Percentiles rank a stretch among this genome's conserved stretches.
Evolutionary conservation across 78 protist genomes (phyloP).

Genomic region (Polysphondylium violaceum): DNA sequence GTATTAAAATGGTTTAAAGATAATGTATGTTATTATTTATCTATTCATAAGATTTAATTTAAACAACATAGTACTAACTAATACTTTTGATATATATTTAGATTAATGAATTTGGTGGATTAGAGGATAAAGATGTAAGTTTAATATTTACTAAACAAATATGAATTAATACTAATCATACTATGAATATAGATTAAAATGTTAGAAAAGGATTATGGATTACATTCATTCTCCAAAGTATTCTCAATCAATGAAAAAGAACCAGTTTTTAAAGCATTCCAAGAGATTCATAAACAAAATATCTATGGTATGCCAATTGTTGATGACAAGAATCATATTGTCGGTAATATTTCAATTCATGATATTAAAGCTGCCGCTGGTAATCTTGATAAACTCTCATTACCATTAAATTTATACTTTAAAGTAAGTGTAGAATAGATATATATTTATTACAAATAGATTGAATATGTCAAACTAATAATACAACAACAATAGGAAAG

Average conservation of each 20-base stretch:
- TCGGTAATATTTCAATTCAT: slow-evolving; percentile 65
- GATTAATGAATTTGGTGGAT: slow-evolving; percentile 14
- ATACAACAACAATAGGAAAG: slow-evolving; percentile 18
- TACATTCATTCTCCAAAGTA: slow-evolving; percentile 50
- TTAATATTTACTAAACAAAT: background rate
- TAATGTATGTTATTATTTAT: slow-evolving; percentile 11
- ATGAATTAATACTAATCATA: background rate
- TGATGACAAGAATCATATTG: slow-evolving; percentile 8
- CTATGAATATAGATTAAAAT: background rate
- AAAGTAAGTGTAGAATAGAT: background rate
- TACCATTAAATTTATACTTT: slow-evolving; percentile 39
- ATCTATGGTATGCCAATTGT: slow-evolving; percentile 80
- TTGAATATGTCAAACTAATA: background rate
- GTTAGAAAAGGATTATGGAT: background rate
- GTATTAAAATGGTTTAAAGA: slow-evolving; percentile 31
- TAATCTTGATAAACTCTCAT: slow-evolving; percentile 44
- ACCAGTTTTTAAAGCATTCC: slow-evolving; percentile 56
- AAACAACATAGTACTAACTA: background rate
- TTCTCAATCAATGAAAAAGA: slow-evolving; percentile 7
- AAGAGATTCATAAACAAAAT: slow-evolving; percentile 29
- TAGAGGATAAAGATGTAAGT: slow-evolving; percentile 13
- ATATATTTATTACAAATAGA: no score
- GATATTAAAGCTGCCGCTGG: slow-evolving; percentile 36
- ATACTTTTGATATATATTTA: background rate
- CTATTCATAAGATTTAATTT: background rate